A percentile compares a stretch with the other conserved stretches of the same genome.
phyloP scores from a whole-genome alignment of 768 basidiomycete species.

The Suillus decipiens region DNA sequence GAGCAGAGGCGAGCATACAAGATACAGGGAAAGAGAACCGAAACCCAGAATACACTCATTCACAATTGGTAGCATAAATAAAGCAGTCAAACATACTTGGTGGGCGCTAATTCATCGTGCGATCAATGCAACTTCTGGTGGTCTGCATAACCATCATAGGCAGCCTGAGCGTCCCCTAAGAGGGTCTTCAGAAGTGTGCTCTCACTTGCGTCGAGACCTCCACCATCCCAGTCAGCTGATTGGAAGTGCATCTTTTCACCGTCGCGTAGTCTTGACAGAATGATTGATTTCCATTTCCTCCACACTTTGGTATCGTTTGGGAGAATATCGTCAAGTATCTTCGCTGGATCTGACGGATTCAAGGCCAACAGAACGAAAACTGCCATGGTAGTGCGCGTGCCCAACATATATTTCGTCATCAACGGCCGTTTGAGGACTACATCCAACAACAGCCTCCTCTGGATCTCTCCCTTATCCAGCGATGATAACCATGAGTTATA shows the following conservation, averaged over 20 bases:
- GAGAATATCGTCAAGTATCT: constrained; percentile 24
- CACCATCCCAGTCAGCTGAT: constrained; percentile 24
- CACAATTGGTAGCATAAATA: background rate
- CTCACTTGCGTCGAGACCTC: constrained; percentile 19
- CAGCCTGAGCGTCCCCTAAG: constrained; percentile 24
- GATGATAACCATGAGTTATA: constrained; percentile 39
- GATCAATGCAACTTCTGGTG: background rate
- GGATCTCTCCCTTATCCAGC: constrained; percentile 37
- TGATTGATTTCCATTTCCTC: constrained; percentile 26
- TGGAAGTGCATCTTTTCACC: constrained; percentile 27
- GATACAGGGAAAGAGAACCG: background rate
- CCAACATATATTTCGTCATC: constrained; percentile 27
- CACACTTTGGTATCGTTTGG: constrained; percentile 33
- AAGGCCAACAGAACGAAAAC: constrained; percentile 28
- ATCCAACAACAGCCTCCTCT: constrained; percentile 27
- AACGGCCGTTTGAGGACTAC: constrained; percentile 24
- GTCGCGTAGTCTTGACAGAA: constrained; percentile 19
- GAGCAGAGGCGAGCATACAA: background rate
- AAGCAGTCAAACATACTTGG: background rate
- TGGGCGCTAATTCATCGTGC: background rate
- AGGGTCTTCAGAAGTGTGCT: constrained; percentile 24
- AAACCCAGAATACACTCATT: background rate
- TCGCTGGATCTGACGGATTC: constrained; percentile 20
- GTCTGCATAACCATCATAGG: constrained; percentile 27
- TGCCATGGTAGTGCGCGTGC: constrained; percentile 29